A percentile compares a stretch with the other conserved stretches of the same genome.
Conservation (phyloP, 768 basidiomycete genomes). For the Lyophyllum decastes region DNA sequence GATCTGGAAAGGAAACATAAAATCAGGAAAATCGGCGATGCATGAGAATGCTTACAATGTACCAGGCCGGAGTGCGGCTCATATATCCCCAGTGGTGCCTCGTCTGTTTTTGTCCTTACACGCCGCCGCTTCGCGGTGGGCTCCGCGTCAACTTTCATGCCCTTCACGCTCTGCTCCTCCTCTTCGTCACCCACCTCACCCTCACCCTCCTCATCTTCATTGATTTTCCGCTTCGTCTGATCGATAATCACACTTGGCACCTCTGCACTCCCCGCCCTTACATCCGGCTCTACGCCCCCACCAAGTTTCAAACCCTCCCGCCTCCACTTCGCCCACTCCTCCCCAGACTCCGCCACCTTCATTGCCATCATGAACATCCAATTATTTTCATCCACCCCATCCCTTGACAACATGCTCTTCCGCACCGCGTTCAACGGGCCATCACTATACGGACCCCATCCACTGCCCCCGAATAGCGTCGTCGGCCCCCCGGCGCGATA, state of each 20-base stretch:
- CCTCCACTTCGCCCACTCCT: slow-evolving; percentile 63
- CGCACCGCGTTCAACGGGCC: slow-evolving; percentile 84
- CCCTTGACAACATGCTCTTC: slow-evolving; percentile 75
- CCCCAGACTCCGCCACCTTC: slow-evolving; percentile 62
- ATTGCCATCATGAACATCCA: slow-evolving; percentile 88
- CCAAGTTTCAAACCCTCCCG: slow-evolving; percentile 52
- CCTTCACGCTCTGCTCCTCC: slow-evolving; percentile 21
- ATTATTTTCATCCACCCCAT: slow-evolving; percentile 84
- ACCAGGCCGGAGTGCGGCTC: slow-evolving; percentile 81
- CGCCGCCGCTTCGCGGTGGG: slow-evolving; percentile 28
- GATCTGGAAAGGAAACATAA: slow-evolving; percentile 58
- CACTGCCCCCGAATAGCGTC: slow-evolving; percentile 84
- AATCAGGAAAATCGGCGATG: slow-evolving; percentile 1
- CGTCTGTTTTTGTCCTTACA: slow-evolving; percentile 23
- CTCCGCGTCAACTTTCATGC: slow-evolving; percentile 4
- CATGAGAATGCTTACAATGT: slow-evolving; percentile 54
- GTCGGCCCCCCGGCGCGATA: slow-evolving; percentile 93
- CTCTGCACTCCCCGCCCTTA: slow-evolving; percentile 29
- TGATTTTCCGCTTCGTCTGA: slow-evolving; percentile 29
- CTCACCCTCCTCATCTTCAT: slow-evolving; percentile 28
- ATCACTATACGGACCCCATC: slow-evolving; percentile 87
- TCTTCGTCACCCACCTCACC: slow-evolving; percentile 26
- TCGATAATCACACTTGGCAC: slow-evolving; percentile 15
- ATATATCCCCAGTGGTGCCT: slow-evolving; percentile 67
- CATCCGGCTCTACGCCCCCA: slow-evolving; percentile 37